These are phyloP conservation scores for Orbilia blumenaviensis DNA, from an alignment of 2,329 filamentous ascomycete genomes.

Conservation along the genomic window DNA sequence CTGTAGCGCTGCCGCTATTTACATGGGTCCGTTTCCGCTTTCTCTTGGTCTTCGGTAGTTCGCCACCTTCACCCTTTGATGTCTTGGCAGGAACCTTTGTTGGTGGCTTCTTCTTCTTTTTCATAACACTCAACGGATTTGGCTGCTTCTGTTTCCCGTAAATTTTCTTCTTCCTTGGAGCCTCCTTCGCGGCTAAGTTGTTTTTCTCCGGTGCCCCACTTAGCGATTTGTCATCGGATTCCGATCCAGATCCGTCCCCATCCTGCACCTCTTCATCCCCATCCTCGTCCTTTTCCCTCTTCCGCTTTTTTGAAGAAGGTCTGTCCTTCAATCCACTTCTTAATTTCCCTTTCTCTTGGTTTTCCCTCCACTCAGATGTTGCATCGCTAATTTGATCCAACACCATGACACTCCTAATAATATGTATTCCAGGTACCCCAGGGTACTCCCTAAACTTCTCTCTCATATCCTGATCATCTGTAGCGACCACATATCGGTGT, in stretches of 20 bases:
- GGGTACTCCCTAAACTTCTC: constrained; percentile 72
- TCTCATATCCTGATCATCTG: constrained; percentile 73
- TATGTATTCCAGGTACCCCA: constrained; percentile 80
- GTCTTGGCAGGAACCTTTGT: not conserved
- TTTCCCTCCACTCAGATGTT: constrained; percentile 71
- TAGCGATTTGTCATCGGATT: constrained; percentile 52
- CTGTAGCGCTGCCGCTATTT: constrained; percentile 22
- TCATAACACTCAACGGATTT: constrained; percentile 77
- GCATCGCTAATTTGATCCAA: constrained; percentile 78
- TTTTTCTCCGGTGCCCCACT: constrained; percentile 4
- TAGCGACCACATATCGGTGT: constrained; percentile 80
- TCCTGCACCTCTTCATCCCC: constrained; percentile 55
- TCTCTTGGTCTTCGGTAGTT: constrained; percentile 34
- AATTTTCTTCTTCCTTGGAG: constrained; percentile 68
- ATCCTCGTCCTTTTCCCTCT: constrained; percentile 54
- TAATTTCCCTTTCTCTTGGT: constrained; percentile 79
- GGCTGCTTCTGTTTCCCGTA: constrained; percentile 72
- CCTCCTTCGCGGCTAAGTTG: constrained; percentile 56
- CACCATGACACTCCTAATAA: constrained; percentile 80
- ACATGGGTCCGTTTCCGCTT: constrained; percentile 49
- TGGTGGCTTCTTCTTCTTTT: constrained; percentile 67
- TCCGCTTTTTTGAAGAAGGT: constrained; percentile 54
- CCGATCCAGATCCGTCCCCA: constrained; percentile 58
- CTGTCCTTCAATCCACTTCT: constrained; percentile 71
- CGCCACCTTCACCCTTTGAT: constrained; percentile 10